Conservation (phyloP, 2,329 filamentous ascomycete genomes). For the Fusarium nurragi region DNA sequence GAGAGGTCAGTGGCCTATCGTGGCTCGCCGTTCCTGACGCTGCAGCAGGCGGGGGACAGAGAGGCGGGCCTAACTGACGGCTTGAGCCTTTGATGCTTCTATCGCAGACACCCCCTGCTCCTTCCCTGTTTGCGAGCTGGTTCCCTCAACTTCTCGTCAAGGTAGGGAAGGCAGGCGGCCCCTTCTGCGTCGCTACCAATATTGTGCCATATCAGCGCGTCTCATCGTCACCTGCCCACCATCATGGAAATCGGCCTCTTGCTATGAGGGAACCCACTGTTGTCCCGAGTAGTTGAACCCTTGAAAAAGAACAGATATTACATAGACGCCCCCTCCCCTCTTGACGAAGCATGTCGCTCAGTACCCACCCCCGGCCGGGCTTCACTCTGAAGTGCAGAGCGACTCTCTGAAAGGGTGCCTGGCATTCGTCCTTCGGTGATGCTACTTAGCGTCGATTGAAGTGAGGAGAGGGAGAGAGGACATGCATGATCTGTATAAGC, state of each 20-base stretch:
- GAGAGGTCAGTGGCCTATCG: slow-evolving; percentile 12
- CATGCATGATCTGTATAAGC: slow-evolving; percentile 21
- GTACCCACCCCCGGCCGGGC: slow-evolving; percentile 15
- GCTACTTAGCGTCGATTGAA: slow-evolving; percentile 40
- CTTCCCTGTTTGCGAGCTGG: neutral
- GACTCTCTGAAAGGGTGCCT: slow-evolving; percentile 32
- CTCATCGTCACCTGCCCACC: slow-evolving; percentile 35
- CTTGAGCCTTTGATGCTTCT: neutral
- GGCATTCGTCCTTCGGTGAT: slow-evolving; percentile 38
- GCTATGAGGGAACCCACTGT: slow-evolving; percentile 25
- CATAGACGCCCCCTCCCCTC: slow-evolving; percentile 15
- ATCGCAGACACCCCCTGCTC: neutral
- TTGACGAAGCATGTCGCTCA: neutral
- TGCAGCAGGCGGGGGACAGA: slow-evolving; percentile 1
- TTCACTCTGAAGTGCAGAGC: slow-evolving; percentile 10
- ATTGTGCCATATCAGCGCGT: slow-evolving; percentile 22
- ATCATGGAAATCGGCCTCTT: slow-evolving; percentile 1
- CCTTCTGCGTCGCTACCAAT: too few species aligned
- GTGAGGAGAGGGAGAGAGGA: slow-evolving; percentile 18
- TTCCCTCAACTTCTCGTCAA: neutral
- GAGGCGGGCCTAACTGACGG: neutral
- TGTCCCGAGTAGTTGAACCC: slow-evolving; percentile 24
- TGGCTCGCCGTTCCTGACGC: slow-evolving; percentile 17
- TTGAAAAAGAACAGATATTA: slow-evolving; percentile 15
- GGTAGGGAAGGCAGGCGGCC: neutral